Evolutionary conservation across 2,329 filamentous ascomycete species (phyloP).

Genomic region (Xylaria multiplex): DNA sequence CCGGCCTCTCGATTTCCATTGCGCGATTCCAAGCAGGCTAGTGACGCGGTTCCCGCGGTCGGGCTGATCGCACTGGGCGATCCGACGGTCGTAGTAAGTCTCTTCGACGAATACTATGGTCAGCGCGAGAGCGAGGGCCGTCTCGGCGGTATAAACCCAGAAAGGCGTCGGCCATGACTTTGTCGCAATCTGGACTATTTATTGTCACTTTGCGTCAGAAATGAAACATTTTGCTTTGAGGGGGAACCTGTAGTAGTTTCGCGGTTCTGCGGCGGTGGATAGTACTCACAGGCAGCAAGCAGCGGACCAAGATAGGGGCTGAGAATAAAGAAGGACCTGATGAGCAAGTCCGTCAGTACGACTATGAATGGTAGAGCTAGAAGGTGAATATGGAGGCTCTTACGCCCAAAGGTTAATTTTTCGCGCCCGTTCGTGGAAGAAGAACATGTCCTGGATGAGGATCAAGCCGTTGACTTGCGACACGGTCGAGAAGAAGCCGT

Average conservation of each 20-base stretch:
- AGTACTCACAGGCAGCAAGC: slow-evolving; percentile 52
- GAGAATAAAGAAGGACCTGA: slow-evolving; percentile 52
- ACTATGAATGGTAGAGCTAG: background rate
- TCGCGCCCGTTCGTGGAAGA: slow-evolving; percentile 65
- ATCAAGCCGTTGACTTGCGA: slow-evolving; percentile 59
- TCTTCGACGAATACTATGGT: slow-evolving; percentile 57
- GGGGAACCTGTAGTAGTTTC: background rate
- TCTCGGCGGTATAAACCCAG: slow-evolving; percentile 58
- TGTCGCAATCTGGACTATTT: slow-evolving; percentile 56
- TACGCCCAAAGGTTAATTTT: slow-evolving; percentile 62
- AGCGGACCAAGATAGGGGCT: slow-evolving; percentile 59
- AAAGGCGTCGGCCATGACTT: slow-evolving; percentile 59
- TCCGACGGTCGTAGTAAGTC: slow-evolving; percentile 60
- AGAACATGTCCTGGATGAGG: slow-evolving; percentile 68
- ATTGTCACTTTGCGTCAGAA: background rate
- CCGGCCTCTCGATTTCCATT: slow-evolving; percentile 50
- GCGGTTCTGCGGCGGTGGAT: background rate
- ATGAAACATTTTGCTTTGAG: background rate
- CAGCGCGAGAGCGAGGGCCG: slow-evolving; percentile 52
- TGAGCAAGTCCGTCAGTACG: background rate
- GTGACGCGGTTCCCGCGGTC: slow-evolving; percentile 46
- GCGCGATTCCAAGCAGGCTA: slow-evolving; percentile 48
- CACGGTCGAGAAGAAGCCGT: slow-evolving; percentile 60
- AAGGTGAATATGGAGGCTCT: slow-evolving; percentile 35
- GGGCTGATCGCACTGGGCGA: slow-evolving; percentile 51